phyloP scores from a whole-genome alignment of 768 basidiomycete genomes.

The Amanita pallidorosea region DNA sequence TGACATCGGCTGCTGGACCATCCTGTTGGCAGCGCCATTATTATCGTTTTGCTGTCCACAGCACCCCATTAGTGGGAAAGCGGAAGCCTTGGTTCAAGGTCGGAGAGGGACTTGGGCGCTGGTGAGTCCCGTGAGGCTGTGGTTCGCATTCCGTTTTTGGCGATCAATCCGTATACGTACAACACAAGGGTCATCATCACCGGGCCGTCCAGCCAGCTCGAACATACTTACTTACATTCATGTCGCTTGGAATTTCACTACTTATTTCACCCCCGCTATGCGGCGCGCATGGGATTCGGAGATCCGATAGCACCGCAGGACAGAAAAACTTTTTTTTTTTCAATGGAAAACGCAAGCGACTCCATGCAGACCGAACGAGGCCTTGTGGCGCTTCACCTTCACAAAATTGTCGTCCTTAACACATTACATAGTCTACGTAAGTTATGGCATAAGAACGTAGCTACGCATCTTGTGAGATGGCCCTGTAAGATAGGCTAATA shows the following conservation, averaged over 20 bases:
- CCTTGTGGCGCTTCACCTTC: no score
- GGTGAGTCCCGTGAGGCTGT: conserved; percentile 17
- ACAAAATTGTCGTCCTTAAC: no score
- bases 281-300: no score
- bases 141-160: conserved; percentile 7
- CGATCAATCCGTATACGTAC: neutral
- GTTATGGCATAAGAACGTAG: neutral
- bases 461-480: neutral
- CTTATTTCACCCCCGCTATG: neutral
- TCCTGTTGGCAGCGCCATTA: conserved; percentile 16
- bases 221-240: neutral
- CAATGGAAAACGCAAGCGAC: no score
- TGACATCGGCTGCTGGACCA: conserved; percentile 15
- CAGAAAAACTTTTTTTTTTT: no score
- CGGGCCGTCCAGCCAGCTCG: neutral
- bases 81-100: conserved; percentile 3
- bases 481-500: neutral
- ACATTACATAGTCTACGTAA: neutral
- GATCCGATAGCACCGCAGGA: no score
- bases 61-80: conserved; percentile 43
- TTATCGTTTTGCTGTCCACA: conserved; percentile 42
- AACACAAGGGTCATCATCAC: neutral
- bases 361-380: no score
- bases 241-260: neutral
- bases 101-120: conserved; percentile 2